These are phyloP conservation scores for Leptographium galeiforme DNA, from an alignment of 2,329 filamentous ascomycete species.

Conservation along the genomic window DNA sequence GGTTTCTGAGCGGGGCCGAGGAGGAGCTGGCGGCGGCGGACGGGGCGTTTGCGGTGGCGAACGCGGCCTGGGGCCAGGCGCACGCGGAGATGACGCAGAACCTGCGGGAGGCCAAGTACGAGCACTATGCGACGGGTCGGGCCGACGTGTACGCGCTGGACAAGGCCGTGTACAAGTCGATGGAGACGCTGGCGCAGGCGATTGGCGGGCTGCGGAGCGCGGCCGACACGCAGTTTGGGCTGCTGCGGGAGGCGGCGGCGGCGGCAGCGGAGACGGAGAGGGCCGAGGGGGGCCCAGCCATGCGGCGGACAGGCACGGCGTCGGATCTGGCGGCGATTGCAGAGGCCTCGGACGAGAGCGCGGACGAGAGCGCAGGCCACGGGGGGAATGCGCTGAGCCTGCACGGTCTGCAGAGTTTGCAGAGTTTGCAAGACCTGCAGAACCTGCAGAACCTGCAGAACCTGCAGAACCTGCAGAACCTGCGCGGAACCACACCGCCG, in stretches of 20 bases:
- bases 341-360: slow-evolving; percentile 46
- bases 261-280: slow-evolving; percentile 10
- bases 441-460: neutral
- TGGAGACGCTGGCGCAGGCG: slow-evolving; percentile 76
- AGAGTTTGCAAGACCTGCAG: neutral
- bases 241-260: slow-evolving; percentile 50
- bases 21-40: slow-evolving; percentile 53
- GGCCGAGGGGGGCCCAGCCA: neutral
- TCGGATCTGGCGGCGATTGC: slow-evolving; percentile 45
- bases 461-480: neutral
- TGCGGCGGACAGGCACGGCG: slow-evolving; percentile 18
- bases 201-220: slow-evolving; percentile 85
- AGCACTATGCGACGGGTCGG: slow-evolving; percentile 70
- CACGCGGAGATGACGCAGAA: slow-evolving; percentile 62
- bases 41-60: slow-evolving; percentile 45
- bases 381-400: too few relatives aligned
- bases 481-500: neutral
- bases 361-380: slow-evolving; percentile 16
- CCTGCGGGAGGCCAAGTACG: slow-evolving; percentile 73
- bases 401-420: too few relatives aligned
- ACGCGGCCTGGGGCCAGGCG: slow-evolving; percentile 49
- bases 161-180: slow-evolving; percentile 65
- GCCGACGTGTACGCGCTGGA: slow-evolving; percentile 71
- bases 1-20: slow-evolving; percentile 74
- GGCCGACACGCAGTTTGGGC: slow-evolving; percentile 73